A percentile compares a stretch with the other conserved stretches of the same genome.
Conservation (phyloP, 495 filamentous ascomycete species). For the Annulohypoxylon moriforme region DNA sequence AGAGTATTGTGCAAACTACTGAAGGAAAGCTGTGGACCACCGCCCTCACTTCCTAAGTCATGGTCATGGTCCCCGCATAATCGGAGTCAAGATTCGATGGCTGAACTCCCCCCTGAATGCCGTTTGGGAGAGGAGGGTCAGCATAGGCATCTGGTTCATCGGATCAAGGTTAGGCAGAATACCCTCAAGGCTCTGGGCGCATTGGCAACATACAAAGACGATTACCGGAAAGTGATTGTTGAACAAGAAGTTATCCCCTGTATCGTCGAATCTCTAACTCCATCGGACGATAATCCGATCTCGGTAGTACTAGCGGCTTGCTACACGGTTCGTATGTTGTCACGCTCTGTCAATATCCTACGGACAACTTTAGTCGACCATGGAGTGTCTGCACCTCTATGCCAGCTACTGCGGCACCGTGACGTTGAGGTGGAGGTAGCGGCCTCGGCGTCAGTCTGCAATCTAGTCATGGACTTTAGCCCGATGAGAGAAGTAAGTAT, state of each 20-base stretch:
- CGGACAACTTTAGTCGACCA: constrained; percentile 89
- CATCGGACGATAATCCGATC: constrained; percentile 61
- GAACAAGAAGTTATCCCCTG: constrained; percentile 82
- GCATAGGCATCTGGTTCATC: constrained; percentile 72
- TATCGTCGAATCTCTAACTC: constrained; percentile 84
- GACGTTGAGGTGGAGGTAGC: constrained; percentile 86
- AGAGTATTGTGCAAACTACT: constrained; percentile 78
- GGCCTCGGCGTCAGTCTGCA: constrained; percentile 83
- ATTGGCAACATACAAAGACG: constrained; percentile 82
- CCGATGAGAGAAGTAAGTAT: constrained; percentile 84
- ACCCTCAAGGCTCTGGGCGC: constrained; percentile 83
- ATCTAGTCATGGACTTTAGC: constrained; percentile 85
- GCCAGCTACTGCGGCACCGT: constrained; percentile 76
- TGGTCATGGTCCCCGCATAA: constrained; percentile 57
- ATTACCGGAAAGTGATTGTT: constrained; percentile 84
- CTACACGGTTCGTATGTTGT: constrained; percentile 77
- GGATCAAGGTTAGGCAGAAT: constrained; percentile 79
- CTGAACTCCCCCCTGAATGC: constrained; percentile 44
- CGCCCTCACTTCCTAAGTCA: constrained; percentile 51
- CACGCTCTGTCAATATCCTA: constrained; percentile 83
- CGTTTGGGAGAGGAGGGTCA: constrained; percentile 71
- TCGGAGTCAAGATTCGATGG: constrained; percentile 18
- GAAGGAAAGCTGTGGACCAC: constrained; percentile 71
- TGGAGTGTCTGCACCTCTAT: constrained; percentile 81
- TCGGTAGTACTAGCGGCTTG: constrained; percentile 88